Conservation (phyloP, 768 basidiomycete species). For the Mycena filopes region DNA sequence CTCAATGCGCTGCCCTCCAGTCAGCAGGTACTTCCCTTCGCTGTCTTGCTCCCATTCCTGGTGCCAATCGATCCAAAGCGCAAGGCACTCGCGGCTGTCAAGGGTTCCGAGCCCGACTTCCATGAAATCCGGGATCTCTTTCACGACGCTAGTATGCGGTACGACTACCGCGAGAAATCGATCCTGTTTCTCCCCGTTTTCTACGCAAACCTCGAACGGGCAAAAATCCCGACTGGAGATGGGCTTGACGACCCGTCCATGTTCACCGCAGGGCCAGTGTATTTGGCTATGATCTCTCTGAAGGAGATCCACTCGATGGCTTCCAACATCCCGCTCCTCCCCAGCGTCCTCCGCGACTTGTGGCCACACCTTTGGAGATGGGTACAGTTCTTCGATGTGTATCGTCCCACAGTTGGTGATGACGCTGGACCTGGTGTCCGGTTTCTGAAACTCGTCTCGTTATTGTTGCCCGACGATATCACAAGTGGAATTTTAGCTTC, state of each 20-base stretch:
- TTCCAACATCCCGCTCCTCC: neutral
- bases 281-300: neutral
- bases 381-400: neutral
- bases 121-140: no score
- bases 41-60: no score
- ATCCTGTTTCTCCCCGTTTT: no score
- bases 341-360: neutral
- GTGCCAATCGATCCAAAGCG: no score
- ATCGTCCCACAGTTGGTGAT: neutral
- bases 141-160: no score
- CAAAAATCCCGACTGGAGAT: neutral
- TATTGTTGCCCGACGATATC: no score
- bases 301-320: neutral
- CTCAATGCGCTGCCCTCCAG: no score
- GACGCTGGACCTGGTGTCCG: neutral
- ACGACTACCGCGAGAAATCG: no score
- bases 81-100: no score
- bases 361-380: neutral
- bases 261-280: neutral
- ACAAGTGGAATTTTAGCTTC: neutral
- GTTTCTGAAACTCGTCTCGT: neutral
- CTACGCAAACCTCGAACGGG: neutral
- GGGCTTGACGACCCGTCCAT: neutral
- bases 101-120: no score
- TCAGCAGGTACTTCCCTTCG: no score